A percentile compares a stretch with the other conserved stretches of the same genome.
Conservation (phyloP, 441 rosid genomes). For the Dalechampia spathulata region DNA sequence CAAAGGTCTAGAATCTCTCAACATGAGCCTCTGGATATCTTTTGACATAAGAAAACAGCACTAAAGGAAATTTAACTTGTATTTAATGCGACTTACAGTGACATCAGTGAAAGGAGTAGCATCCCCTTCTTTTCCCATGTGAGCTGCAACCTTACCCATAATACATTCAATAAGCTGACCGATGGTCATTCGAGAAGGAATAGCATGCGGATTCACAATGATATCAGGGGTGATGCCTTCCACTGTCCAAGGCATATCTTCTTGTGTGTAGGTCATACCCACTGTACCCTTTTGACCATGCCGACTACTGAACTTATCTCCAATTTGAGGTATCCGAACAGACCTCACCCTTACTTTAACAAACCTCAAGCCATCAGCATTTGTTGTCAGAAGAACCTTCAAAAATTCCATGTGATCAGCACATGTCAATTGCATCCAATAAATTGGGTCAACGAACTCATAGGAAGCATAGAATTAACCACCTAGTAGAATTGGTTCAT, state of each 20-base stretch:
- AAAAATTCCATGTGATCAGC: conserved; percentile 4
- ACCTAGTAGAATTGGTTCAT: background rate
- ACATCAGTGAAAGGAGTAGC: conserved; percentile 99
- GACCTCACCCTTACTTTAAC: conserved; percentile 98
- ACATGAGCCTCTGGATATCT: background rate
- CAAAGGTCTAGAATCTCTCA: background rate
- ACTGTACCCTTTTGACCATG: conserved; percentile 99
- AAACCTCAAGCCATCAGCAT: conserved; percentile 95
- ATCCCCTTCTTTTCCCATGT: conserved; percentile 99
- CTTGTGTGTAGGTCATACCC: conserved; percentile 99
- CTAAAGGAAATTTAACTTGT: background rate
- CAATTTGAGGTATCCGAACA: conserved; percentile 93
- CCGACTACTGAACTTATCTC: conserved; percentile 97
- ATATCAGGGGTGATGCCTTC: conserved; percentile 97
- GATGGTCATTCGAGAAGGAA: conserved; percentile 98
- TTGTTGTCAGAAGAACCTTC: conserved; percentile 91
- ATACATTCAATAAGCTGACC: conserved; percentile 99
- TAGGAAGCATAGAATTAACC: background rate
- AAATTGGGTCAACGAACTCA: too few relatives aligned
- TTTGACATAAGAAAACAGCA: background rate
- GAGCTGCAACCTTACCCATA: conserved; percentile 99
- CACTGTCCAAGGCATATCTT: conserved; percentile 98
- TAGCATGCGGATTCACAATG: conserved; percentile 95
- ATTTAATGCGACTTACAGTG: conserved; percentile 47
- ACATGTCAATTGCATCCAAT: background rate